A percentile compares a stretch with the other conserved stretches of the same genome.
These are phyloP conservation scores for Sutorius australiensis DNA, from an alignment of 768 basidiomycete species.

Conservation along the genomic window DNA sequence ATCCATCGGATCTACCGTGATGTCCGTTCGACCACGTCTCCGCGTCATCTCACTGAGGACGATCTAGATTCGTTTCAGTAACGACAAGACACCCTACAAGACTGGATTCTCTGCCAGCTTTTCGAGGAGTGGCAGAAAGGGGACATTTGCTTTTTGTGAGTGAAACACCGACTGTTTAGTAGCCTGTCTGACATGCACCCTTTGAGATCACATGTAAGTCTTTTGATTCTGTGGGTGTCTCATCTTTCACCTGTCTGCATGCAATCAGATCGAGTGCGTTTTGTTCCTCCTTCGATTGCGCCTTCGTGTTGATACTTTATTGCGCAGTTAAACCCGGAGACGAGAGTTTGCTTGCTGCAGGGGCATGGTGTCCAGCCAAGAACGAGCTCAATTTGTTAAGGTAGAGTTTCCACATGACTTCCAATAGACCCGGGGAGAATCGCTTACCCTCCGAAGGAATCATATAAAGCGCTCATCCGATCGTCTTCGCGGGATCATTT, in stretches of 20 bases:
- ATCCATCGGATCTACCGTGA: constrained; percentile 93
- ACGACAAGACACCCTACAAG: constrained; percentile 97
- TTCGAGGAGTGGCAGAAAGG: constrained; percentile 86
- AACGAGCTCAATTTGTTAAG: constrained; percentile 77
- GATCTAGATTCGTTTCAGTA: constrained; percentile 77
- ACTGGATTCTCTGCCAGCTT: constrained; percentile 74
- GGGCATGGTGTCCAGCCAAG: constrained; percentile 74
- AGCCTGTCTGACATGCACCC: constrained; percentile 5
- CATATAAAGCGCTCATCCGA: constrained; percentile 60
- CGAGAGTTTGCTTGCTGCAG: constrained; percentile 72
- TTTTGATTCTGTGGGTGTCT: background rate
- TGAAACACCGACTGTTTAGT: constrained; percentile 5
- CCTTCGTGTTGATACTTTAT: constrained; percentile 4
- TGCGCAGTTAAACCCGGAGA: constrained; percentile 59
- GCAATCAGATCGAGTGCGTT: constrained; percentile 22
- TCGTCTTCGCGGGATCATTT: constrained; percentile 65
- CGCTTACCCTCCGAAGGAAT: constrained; percentile 34
- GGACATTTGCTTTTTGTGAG: constrained; percentile 84
- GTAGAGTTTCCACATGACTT: too few species aligned
- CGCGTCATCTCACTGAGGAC: constrained; percentile 4
- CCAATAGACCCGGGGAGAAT: background rate
- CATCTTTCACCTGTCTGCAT: background rate
- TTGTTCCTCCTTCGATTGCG: background rate
- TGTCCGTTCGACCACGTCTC: constrained; percentile 33
- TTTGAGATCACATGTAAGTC: constrained; percentile 24